Base-by-base conservation (phyloP, 192 early-diverging fungal species). In the Ambispora gerdemannii region DNA sequence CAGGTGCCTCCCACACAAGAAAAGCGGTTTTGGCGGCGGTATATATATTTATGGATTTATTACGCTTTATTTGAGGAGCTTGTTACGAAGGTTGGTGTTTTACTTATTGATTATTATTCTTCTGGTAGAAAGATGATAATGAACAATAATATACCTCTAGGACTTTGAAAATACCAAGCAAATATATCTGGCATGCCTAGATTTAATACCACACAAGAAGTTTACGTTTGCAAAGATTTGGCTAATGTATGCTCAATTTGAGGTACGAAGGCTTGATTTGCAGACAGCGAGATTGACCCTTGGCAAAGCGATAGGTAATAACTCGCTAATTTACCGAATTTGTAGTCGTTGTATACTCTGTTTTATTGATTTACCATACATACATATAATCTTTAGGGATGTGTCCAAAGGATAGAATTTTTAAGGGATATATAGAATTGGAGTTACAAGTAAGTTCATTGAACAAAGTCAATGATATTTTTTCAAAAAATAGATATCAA, bases 151-250 rank as follows among this genome's bases (percentile, higher is more conserved):
- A 6, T 43, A n/a, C n/a, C 38, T 15, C 15, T 60, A 93, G 82
- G 94, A 98, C 73, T 71, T 81, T 34, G 90, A 90, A 10, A 80
- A 95, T 0, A 87, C 97, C 2, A 84, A 91, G 13, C 78, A 90
- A 50, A 90, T 99, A 22, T 99, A 98, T 73, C 71, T 82, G 38
- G 81, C 88, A 43, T 93, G 91, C 67, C 74, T 97, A 30, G 84
- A 89, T 11, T 67, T 96, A 11, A 87, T 99, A 62, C 97, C 97
- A 13, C 97, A 99, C 79, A 89, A 91, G 72, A 76, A 66, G 27
- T 98, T 99, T 70, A 99, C 96, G 8, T 98, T 99, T 83, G 95
- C 89, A 38, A 99, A 99, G 76, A 86, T 98, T 56, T 99, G 97
- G 97, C 80, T 96, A 13, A 77, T 93, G 25, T 97, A 93, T 77